A percentile compares a stretch with the other conserved stretches of the same genome.
Evolutionary conservation across 23 red algal species (phyloP).

Genomic region (Agarophyton chilense): DNA sequence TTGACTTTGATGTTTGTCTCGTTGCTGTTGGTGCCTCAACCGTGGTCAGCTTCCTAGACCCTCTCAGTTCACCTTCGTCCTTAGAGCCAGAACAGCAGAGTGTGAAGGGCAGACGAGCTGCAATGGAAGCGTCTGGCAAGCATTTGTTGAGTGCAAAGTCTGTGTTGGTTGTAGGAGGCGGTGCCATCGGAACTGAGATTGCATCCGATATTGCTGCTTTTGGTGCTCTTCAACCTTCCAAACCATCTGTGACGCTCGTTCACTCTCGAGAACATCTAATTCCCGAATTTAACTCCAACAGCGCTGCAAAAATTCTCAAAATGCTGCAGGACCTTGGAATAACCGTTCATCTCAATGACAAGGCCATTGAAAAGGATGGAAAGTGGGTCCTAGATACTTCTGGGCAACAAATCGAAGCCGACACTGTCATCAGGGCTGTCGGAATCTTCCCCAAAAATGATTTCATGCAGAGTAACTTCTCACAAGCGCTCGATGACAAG

Average conservation of each 20-base stretch:
- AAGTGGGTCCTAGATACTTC: conserved; percentile 36
- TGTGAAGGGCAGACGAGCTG: conserved; percentile 1
- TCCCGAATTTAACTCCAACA: conserved; percentile 31
- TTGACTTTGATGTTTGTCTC: conserved; percentile 52
- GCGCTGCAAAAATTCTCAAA: conserved; percentile 26
- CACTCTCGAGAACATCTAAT: conserved; percentile 42
- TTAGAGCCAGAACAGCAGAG: background rate
- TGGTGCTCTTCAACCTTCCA: background rate
- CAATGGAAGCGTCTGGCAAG: conserved; percentile 7
- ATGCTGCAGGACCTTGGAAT: conserved; percentile 33
- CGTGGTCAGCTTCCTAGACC: background rate
- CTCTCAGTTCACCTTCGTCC: background rate
- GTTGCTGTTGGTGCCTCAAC: conserved; percentile 31
- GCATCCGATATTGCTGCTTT: conserved; percentile 46
- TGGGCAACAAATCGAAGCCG: conserved; percentile 11
- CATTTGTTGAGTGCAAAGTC: background rate
- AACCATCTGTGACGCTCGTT: conserved; percentile 47
- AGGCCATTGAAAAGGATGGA: conserved; percentile 38
- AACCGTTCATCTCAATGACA: conserved; percentile 12
- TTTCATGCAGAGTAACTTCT: conserved; percentile 3
- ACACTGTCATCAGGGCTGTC: conserved; percentile 9
- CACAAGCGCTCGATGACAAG: conserved; percentile 5
- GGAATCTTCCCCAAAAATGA: conserved; percentile 31
- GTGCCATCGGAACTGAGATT: conserved; percentile 59
- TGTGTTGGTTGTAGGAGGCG: conserved; percentile 47